phyloP scores from a whole-genome alignment of 768 basidiomycete genomes.

The Rubroboletus pulcherrimus region DNA sequence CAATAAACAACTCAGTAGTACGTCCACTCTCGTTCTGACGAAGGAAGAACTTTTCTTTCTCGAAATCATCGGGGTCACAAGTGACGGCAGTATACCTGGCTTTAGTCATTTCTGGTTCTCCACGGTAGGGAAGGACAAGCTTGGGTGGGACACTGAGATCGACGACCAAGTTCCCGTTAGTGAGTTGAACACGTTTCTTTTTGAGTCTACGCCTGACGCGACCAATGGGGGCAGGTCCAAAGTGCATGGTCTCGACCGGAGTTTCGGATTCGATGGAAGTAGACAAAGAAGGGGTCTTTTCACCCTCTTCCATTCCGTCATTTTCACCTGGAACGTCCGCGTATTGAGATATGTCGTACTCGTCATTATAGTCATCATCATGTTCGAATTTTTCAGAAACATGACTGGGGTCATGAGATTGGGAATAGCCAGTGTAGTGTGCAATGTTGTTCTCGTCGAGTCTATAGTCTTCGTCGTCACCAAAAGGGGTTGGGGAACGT shows the following conservation, averaged over 20 bases:
- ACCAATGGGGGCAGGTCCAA: slow-evolving; percentile 82
- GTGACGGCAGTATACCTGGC: slow-evolving; percentile 87
- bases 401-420: slow-evolving; percentile 12
- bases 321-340: slow-evolving; percentile 22
- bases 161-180: slow-evolving; percentile 85
- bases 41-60: slow-evolving; percentile 76
- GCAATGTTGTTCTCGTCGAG: slow-evolving; percentile 53
- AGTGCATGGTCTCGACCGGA: slow-evolving; percentile 69
- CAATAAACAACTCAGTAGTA: slow-evolving; percentile 87
- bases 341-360: slow-evolving; percentile 33
- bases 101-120: slow-evolving; percentile 69
- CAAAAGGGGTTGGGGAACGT: slow-evolving; percentile 72
- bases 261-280: slow-evolving; percentile 43
- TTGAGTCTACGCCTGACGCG: slow-evolving; percentile 71
- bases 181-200: slow-evolving; percentile 80
- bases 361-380: slow-evolving; percentile 13
- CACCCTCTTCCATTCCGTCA: slow-evolving; percentile 19
- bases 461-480: slow-evolving; percentile 69
- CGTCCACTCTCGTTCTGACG: slow-evolving; percentile 78
- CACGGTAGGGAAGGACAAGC: slow-evolving; percentile 68
- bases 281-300: slow-evolving; percentile 25
- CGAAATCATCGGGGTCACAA: slow-evolving; percentile 91
- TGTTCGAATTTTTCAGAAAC: slow-evolving; percentile 24
- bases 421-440: slow-evolving; percentile 48
- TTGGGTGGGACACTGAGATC: slow-evolving; percentile 82